Evolutionary conservation across 2,329 filamentous ascomycete species (phyloP).

Genomic region (Pyrenophora teres): DNA sequence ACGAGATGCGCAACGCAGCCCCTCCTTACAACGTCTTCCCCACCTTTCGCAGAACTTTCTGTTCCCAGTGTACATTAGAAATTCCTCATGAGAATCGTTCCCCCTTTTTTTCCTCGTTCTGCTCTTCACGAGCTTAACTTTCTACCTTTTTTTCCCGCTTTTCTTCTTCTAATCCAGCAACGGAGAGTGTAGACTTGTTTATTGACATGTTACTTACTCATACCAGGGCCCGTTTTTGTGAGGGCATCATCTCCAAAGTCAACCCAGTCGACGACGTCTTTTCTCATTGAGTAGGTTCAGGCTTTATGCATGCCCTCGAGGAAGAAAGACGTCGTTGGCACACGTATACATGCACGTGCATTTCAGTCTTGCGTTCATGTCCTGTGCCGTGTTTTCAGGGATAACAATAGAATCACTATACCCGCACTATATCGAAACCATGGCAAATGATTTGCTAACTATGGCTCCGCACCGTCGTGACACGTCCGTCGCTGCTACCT

Average conservation of each 20-base stretch:
- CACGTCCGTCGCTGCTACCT: too few relatives aligned
- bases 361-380: too few relatives aligned
- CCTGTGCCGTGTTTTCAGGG: too few relatives aligned
- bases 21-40: not conserved
- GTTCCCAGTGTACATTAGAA: slow-evolving; percentile 27
- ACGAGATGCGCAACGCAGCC: slow-evolving; percentile 4
- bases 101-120: slow-evolving; percentile 15
- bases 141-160: slow-evolving; percentile 9
- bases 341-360: too few relatives aligned
- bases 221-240: too few relatives aligned
- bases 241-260: slow-evolving; percentile 10
- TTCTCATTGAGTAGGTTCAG: slow-evolving; percentile 45
- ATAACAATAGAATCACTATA: too few relatives aligned
- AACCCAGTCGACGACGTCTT: slow-evolving; percentile 30
- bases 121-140: not conserved
- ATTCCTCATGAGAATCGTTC: slow-evolving; percentile 22
- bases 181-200: too few relatives aligned
- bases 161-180: slow-evolving; percentile 6
- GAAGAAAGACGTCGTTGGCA: slow-evolving; percentile 27
- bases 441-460: too few relatives aligned
- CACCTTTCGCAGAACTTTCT: not conserved
- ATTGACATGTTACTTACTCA: too few relatives aligned
- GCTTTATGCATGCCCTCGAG: slow-evolving; percentile 39
- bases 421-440: too few relatives aligned
- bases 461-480: too few relatives aligned